These are phyloP conservation scores for Luzula sylvatica DNA, from an alignment of 176 grass and related monocot genomes.

Conservation along the genomic window DNA sequence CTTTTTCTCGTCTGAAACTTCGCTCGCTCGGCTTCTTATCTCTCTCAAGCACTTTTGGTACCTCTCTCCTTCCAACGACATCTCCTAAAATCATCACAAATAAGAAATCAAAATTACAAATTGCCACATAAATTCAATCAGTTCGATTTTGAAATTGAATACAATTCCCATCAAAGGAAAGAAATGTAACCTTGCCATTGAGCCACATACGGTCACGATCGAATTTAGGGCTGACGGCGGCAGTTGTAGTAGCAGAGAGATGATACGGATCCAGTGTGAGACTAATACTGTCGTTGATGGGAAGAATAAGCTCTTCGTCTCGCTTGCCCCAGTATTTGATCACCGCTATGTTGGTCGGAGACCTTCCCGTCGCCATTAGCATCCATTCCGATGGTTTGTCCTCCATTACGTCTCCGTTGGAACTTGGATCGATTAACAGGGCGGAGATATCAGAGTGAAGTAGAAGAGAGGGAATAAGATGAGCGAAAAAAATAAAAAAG, in stretches of 20 bases:
- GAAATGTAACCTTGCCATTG: conserved; percentile 73
- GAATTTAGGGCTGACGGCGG: conserved; percentile 78
- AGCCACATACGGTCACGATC: conserved; percentile 93
- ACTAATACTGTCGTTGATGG: conserved; percentile 93
- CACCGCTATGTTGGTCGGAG: conserved; percentile 95
- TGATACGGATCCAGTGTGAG: conserved; percentile 88
- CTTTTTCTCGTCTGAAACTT: conserved; percentile 51
- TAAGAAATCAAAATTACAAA: too few species aligned
- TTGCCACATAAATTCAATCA: neutral
- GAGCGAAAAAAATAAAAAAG: too few species aligned
- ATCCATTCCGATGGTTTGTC: conserved; percentile 39
- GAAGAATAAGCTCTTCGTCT: conserved; percentile 85
- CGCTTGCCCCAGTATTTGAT: conserved; percentile 99
- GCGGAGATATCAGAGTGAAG: too few species aligned
- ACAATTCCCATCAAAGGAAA: too few species aligned
- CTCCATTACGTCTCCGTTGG: conserved; percentile 7
- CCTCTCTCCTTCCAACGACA: conserved; percentile 41
- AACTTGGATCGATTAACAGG: too few species aligned
- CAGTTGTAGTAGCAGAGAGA: conserved; percentile 93
- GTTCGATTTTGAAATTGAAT: neutral
- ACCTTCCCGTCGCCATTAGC: conserved; percentile 69
- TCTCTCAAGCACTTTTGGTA: conserved; percentile 83
- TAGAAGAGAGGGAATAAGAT: neutral
- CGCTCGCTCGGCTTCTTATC: conserved; percentile 47
- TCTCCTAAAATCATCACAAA: conserved; percentile 57